Conservation (phyloP, 176 grass and related monocot genomes). For the Musa troglodytarum region DNA sequence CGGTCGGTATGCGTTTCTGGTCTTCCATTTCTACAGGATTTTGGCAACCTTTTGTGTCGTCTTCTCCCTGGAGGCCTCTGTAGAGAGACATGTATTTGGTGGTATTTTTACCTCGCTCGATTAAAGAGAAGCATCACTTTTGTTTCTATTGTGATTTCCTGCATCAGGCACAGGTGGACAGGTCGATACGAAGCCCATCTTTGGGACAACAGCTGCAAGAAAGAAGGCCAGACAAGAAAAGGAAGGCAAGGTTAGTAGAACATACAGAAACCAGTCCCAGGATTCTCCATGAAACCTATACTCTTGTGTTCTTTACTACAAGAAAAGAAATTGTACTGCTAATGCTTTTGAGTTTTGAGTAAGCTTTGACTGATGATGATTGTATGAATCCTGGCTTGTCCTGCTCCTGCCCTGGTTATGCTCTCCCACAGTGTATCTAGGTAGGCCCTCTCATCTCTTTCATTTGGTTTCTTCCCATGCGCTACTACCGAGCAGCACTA, state of each 20-base stretch:
- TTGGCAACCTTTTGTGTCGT: too few relatives aligned
- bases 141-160: too few relatives aligned
- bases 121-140: too few relatives aligned
- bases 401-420: constrained; percentile 14
- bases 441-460: constrained; percentile 14
- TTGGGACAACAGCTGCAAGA: constrained; percentile 94
- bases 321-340: too few relatives aligned
- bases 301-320: too few relatives aligned
- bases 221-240: constrained; percentile 95
- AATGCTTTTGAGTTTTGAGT: neutral
- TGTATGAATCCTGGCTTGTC: constrained; percentile 9
- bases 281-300: too few relatives aligned
- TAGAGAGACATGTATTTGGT: too few relatives aligned
- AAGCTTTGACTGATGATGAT: constrained; percentile 1
- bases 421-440: constrained; percentile 52
- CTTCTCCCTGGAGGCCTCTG: too few relatives aligned
- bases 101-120: too few relatives aligned
- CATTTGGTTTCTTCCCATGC: constrained; percentile 1
- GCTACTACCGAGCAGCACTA: neutral
- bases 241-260: constrained; percentile 77
- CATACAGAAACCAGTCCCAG: too few relatives aligned
- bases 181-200: constrained; percentile 97
- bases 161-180: constrained; percentile 86
- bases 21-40: too few relatives aligned
- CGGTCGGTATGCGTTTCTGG: constrained; percentile 37